Conservation (phyloP, 2,329 filamentous ascomycete species). For the Epichloe uncinata region DNA sequence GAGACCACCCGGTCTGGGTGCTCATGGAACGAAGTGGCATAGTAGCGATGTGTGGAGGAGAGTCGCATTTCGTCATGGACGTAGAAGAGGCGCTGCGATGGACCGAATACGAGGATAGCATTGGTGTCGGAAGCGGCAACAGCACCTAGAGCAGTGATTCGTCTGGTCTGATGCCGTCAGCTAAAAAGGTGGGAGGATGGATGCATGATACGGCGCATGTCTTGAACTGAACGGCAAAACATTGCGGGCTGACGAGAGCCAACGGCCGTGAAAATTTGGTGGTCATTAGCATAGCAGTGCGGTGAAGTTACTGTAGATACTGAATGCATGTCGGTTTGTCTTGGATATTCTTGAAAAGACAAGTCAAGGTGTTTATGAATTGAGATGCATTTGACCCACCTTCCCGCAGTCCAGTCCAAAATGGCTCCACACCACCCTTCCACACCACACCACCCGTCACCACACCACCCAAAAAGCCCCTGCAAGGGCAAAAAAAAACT, state of each 20-base stretch:
- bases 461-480: no score
- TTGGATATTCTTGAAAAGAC: no score
- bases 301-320: not conserved
- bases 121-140: conserved; percentile 14
- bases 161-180: not conserved
- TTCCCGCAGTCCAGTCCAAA: no score
- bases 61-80: conserved; percentile 63
- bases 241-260: no score
- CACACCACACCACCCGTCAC: no score
- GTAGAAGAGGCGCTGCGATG: conserved; percentile 75
- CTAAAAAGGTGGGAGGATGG: not conserved
- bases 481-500: not conserved
- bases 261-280: not conserved
- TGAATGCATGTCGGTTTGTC: no score
- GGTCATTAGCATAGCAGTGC: not conserved
- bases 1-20: conserved; percentile 47
- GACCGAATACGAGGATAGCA: conserved; percentile 57
- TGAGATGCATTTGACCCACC: no score
- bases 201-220: conserved; percentile 1
- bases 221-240: no score
- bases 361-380: no score
- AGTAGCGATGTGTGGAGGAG: conserved; percentile 67
- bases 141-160: not conserved
- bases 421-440: no score
- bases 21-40: conserved; percentile 73